Percentiles rank a stretch among this genome's conserved stretches.
Evolutionary conservation across 2,329 filamentous ascomycete genomes (phyloP).

Genomic region (Hypomyces rosellus): DNA sequence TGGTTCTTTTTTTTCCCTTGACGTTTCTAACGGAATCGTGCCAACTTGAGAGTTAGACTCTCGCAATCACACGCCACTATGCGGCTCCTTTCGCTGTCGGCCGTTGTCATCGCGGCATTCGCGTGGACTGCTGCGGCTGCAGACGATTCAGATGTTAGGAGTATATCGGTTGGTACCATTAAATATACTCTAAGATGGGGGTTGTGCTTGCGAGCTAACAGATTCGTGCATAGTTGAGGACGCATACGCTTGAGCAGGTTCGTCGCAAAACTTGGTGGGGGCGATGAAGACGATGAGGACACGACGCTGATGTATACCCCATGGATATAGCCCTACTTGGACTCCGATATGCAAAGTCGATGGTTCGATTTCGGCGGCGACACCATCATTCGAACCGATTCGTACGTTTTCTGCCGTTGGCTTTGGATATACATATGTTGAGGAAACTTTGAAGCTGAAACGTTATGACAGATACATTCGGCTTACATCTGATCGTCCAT

Average conservation of each 20-base stretch:
- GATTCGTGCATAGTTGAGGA: slow-evolving; percentile 58
- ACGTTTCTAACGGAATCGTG: background rate
- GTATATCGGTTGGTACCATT: slow-evolving; percentile 40
- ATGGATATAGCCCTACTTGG: slow-evolving; percentile 73
- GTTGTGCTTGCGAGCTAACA: slow-evolving; percentile 4
- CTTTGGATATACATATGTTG: no score
- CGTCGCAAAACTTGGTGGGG: slow-evolving; percentile 32
- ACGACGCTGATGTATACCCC: background rate
- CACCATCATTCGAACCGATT: slow-evolving; percentile 70
- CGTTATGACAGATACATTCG: slow-evolving; percentile 67
- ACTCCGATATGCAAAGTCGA: slow-evolving; percentile 95
- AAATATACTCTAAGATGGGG: background rate
- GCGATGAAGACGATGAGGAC: slow-evolving; percentile 6
- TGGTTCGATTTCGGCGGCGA: slow-evolving; percentile 99
- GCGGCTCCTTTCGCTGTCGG: slow-evolving; percentile 42
- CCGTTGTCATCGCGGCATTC: slow-evolving; percentile 43
- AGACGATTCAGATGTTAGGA: slow-evolving; percentile 45
- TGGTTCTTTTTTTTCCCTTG: background rate
- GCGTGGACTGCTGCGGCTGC: slow-evolving; percentile 45
- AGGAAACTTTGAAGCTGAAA: no score
- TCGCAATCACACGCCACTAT: slow-evolving; percentile 27
- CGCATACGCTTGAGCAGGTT: slow-evolving; percentile 77
- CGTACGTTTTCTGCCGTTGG: slow-evolving; percentile 39
- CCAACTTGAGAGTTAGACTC: background rate
- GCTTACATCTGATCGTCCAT: slow-evolving; percentile 82